Evolutionary conservation across 768 basidiomycete genomes (phyloP), one percentile per base, ranked within the genome.

Genomic region (Suillus weaverae): DNA sequence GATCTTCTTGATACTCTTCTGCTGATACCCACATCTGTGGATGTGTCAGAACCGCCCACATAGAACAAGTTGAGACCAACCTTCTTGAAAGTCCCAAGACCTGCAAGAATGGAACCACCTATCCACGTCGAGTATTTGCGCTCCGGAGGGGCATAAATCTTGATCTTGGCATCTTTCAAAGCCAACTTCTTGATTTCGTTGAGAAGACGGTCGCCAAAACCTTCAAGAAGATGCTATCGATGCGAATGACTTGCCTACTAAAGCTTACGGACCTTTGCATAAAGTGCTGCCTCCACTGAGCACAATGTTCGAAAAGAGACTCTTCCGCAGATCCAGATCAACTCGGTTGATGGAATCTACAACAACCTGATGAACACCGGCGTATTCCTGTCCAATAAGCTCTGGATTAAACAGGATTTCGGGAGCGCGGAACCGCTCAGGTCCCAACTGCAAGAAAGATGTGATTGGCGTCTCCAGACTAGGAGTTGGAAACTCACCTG

Each of bases 111-210:
- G 63, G 94, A 96, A 6, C 97, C 97, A 61, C 97, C 97, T 71
- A 95, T 95, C 94, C 94, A 96, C 54, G 94, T 95, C 39, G 93
- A 94, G 78, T 97, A 97, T 78, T 99, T 99, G 70, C 97, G 89
- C 79, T 99, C 97, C n/a, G 97, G 97, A 22, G 97, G 97, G 33
- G 97, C 97, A 70, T 94, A 97, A 71, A 99, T 99, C 82, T 97
- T 97, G 78, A 99, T 95, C 83, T 99, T 99, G 72, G 97, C 87
- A 70, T 99, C 97, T 75, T 95, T 95, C 68, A 98, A 77, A 33
- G 96, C 94, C 55, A 97, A 81, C 80, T 94, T 96, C 84, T 98
- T 98, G 60, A 97, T 93, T 78, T 99, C 97, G 71, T 96, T 94
- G 64, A 99, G 82, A 60, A 99, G 83, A 61, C 97, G 90, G 79